phyloP scores from a whole-genome alignment of 768 basidiomycete genomes.

The Rhodotorula diobovata region DNA sequence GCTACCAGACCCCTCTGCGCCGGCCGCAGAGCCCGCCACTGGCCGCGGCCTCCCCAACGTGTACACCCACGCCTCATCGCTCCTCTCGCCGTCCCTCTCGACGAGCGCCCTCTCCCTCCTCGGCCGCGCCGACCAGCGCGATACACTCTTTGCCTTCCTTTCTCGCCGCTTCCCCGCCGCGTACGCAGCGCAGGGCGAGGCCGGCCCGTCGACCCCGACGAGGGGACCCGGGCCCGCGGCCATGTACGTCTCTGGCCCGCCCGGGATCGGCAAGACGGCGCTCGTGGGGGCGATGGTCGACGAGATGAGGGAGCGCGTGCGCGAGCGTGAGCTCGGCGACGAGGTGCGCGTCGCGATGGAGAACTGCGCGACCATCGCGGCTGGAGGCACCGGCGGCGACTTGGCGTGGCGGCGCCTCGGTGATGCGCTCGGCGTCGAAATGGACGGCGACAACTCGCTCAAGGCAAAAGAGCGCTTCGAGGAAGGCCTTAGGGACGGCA shows the following conservation, averaged over 20 bases:
- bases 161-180: slow-evolving; percentile 53
- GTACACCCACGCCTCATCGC: slow-evolving; percentile 30
- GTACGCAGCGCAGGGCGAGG: slow-evolving; percentile 42
- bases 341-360: slow-evolving; percentile 56
- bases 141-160: slow-evolving; percentile 60
- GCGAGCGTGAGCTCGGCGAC: slow-evolving; percentile 45
- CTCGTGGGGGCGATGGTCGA: slow-evolving; percentile 64
- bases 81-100: slow-evolving; percentile 50
- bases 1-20: neutral
- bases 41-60: slow-evolving; percentile 27
- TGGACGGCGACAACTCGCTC: slow-evolving; percentile 37
- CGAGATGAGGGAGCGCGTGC: slow-evolving; percentile 41
- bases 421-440: slow-evolving; percentile 54
- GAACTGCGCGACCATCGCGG: slow-evolving; percentile 74
- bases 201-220: neutral
- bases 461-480: slow-evolving; percentile 50
- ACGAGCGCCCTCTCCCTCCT: slow-evolving; percentile 52
- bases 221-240: slow-evolving; percentile 15
- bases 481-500: slow-evolving; percentile 48
- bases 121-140: slow-evolving; percentile 65
- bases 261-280: slow-evolving; percentile 88
- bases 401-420: slow-evolving; percentile 63
- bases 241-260: slow-evolving; percentile 85
- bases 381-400: slow-evolving; percentile 42
- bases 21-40: neutral